phyloP scores from a whole-genome alignment of 1,284 basidiomycete genomes.

The Volvariella surrecta region DNA sequence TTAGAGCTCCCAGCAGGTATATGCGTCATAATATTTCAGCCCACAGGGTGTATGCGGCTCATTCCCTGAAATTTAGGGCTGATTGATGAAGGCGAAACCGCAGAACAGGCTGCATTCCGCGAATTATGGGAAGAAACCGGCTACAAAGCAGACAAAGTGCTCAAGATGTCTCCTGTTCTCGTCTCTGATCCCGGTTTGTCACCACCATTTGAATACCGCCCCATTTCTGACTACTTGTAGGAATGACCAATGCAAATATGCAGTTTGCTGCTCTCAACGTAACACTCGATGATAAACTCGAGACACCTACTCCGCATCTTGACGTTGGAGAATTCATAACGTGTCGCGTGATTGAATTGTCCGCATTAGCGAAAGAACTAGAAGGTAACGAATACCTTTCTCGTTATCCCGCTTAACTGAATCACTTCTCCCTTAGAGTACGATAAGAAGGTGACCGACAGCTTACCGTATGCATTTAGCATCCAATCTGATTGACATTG shows the following conservation, averaged over 20 bases:
- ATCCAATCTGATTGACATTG: slow-evolving; percentile 4
- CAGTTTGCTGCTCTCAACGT: slow-evolving; percentile 65
- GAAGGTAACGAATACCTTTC: slow-evolving; percentile 41
- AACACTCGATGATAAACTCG: slow-evolving; percentile 47
- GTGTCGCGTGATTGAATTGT: slow-evolving; percentile 61
- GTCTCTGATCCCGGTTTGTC: slow-evolving; percentile 70
- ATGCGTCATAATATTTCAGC: slow-evolving; percentile 1
- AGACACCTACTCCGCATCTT: slow-evolving; percentile 53
- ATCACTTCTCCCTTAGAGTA: slow-evolving; percentile 43
- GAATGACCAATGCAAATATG: slow-evolving; percentile 82
- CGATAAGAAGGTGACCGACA: slow-evolving; percentile 20
- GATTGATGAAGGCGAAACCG: slow-evolving; percentile 73
- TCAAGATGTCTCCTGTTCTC: slow-evolving; percentile 61
- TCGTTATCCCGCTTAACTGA: slow-evolving; percentile 4
- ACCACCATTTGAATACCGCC: too few relatives aligned
- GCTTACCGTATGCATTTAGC: not conserved
- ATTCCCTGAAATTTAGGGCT: slow-evolving; percentile 39
- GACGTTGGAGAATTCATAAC: slow-evolving; percentile 83
- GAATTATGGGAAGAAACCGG: slow-evolving; percentile 92
- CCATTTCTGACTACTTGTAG: slow-evolving; percentile 69
- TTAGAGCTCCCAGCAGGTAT: slow-evolving; percentile 77
- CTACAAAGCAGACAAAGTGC: slow-evolving; percentile 56
- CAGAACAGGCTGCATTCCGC: slow-evolving; percentile 71
- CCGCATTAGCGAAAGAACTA: slow-evolving; percentile 52
- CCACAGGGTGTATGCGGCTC: not conserved